A percentile compares a stretch with the other conserved stretches of the same genome.
These are phyloP conservation scores for Pontederia crassipes DNA, from an alignment of 176 grass and related monocot genomes.

Conservation along the genomic window DNA sequence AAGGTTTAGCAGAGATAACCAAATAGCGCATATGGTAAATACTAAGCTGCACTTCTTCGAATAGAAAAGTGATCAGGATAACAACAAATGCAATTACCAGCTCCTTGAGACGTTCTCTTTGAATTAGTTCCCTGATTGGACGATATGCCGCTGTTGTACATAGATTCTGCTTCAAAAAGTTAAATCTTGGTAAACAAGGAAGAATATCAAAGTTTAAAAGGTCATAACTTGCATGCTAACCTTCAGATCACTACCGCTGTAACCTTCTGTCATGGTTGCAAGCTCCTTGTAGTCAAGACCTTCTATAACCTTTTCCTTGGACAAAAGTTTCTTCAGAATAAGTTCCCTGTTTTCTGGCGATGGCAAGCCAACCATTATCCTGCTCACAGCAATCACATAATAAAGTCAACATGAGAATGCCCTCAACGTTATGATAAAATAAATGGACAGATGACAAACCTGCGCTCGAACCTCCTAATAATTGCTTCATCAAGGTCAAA, in stretches of 20 bases:
- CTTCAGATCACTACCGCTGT: slow-evolving; percentile 92
- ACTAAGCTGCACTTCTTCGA: background rate
- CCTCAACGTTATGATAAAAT: background rate
- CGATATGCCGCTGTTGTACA: slow-evolving; percentile 86
- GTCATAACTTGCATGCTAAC: slow-evolving; percentile 18
- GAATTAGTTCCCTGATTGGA: slow-evolving; percentile 85
- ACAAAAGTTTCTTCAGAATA: slow-evolving; percentile 64
- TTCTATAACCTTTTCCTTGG: slow-evolving; percentile 65
- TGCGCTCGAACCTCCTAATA: slow-evolving; percentile 77
- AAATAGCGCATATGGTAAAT: background rate
- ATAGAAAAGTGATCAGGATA: background rate
- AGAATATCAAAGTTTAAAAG: background rate
- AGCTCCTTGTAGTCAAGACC: slow-evolving; percentile 69
- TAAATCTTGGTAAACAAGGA: background rate
- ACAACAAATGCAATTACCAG: slow-evolving; percentile 35
- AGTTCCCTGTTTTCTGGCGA: slow-evolving; percentile 62
- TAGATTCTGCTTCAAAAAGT: slow-evolving; percentile 45
- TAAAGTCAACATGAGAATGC: background rate
- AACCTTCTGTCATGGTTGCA: slow-evolving; percentile 83
- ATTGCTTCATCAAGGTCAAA: slow-evolving; percentile 85
- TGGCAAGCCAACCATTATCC: slow-evolving; percentile 89
- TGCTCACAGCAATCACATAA: slow-evolving; percentile 15
- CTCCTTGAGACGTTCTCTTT: slow-evolving; percentile 80
- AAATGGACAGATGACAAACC: slow-evolving; percentile 29
- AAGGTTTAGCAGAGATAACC: no score